phyloP scores from a whole-genome alignment of 257 asterid genomes.

The Capsicum baccatum region DNA sequence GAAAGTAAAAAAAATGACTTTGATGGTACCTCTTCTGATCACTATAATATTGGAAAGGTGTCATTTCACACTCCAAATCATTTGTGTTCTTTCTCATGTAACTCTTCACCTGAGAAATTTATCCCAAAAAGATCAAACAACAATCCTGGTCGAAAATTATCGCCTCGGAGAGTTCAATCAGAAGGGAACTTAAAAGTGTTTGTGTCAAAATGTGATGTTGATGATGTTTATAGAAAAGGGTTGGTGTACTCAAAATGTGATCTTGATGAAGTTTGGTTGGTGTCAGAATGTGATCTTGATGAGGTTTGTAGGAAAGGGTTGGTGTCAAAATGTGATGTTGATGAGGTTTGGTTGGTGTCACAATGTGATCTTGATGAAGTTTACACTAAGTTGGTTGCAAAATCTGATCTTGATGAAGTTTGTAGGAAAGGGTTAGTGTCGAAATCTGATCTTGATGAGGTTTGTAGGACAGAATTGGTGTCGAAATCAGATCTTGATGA shows the following conservation, averaged over 20 bases:
- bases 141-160: neutral
- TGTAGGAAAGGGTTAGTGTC: neutral
- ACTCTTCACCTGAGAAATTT: constrained; percentile 30
- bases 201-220: constrained; percentile 28
- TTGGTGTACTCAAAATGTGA: neutral
- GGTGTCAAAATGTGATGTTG: neutral
- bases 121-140: neutral
- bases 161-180: constrained; percentile 27
- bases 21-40: constrained; percentile 11
- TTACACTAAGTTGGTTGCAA: neutral
- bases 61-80: constrained; percentile 29
- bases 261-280: neutral
- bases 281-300: neutral
- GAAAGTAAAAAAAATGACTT: constrained; percentile 28
- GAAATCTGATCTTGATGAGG: constrained; percentile 20
- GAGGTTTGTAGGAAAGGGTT: neutral
- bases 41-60: constrained; percentile 24
- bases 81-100: constrained; percentile 32
- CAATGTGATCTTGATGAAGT: neutral
- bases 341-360: neutral
- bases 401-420: neutral
- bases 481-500: neutral
- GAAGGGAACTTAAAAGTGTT: constrained; percentile 42
- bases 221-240: constrained; percentile 16
- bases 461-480: neutral